Percentiles rank a stretch among this genome's conserved stretches.
Evolutionary conservation across 176 grass and related monocot species (phyloP).

Genomic region (Avena sativa): DNA sequence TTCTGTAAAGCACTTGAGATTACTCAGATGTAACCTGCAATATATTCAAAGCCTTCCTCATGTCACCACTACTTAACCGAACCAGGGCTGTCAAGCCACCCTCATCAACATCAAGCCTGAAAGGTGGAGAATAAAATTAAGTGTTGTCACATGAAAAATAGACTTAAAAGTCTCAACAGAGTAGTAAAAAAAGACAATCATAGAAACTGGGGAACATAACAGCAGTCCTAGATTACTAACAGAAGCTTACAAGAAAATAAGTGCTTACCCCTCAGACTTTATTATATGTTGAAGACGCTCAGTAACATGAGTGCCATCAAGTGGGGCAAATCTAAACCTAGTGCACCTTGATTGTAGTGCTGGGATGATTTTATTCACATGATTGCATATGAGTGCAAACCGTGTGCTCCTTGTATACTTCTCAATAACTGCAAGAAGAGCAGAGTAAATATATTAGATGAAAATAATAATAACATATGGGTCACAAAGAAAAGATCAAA

Average conservation of each 20-base stretch:
- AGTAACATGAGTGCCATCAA: slow-evolving; percentile 80
- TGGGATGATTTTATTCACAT: slow-evolving; percentile 99
- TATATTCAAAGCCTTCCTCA: slow-evolving; percentile 99
- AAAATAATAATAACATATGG: slow-evolving; percentile 14
- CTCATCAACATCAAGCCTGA: slow-evolving; percentile 78
- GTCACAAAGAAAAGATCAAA: slow-evolving; percentile 24
- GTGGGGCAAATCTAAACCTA: slow-evolving; percentile 96
- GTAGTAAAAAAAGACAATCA: slow-evolving; percentile 20
- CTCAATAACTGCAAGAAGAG: slow-evolving; percentile 75
- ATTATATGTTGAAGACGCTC: slow-evolving; percentile 90
- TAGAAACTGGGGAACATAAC: neutral
- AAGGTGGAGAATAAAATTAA: slow-evolving; percentile 37
- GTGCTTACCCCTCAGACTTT: slow-evolving; percentile 80
- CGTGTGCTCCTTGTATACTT: slow-evolving; percentile 98
- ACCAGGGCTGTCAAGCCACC: slow-evolving; percentile 87
- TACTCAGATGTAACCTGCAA: slow-evolving; percentile 71
- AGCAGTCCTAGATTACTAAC: neutral
- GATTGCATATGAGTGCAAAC: slow-evolving; percentile 98
- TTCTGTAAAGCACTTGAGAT: neutral
- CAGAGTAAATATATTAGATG: slow-evolving; percentile 31
- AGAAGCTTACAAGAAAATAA: slow-evolving; percentile 11
- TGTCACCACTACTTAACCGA: slow-evolving; percentile 87
- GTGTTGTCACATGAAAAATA: neutral
- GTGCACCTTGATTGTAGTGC: slow-evolving; percentile 98
- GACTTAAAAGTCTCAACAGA: neutral